These are phyloP conservation scores for Heterobasidion parviporum DNA, from an alignment of 1,284 basidiomycete genomes.

Conservation along the genomic window DNA sequence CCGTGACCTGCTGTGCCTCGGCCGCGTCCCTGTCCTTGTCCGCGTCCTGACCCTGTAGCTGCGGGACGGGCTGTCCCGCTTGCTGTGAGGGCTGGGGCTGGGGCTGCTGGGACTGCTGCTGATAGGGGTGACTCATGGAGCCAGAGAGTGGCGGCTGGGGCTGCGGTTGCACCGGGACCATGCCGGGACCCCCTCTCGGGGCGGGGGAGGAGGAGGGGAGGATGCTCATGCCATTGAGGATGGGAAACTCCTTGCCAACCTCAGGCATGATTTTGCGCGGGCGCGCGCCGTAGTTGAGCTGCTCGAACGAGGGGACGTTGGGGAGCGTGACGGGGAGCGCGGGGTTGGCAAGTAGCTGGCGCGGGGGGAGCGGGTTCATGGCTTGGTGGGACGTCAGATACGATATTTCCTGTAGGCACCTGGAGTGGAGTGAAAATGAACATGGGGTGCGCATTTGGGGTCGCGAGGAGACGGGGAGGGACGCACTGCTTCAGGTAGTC, in stretches of 20 bases:
- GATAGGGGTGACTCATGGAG: slow-evolving; percentile 15
- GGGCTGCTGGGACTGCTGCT: slow-evolving; percentile 25
- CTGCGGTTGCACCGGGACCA: slow-evolving; percentile 23
- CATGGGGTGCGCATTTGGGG: too few relatives aligned
- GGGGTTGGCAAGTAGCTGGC: slow-evolving; percentile 63
- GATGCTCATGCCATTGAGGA: slow-evolving; percentile 52
- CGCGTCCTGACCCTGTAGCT: slow-evolving; percentile 26
- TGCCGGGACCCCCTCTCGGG: slow-evolving; percentile 25
- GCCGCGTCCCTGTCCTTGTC: slow-evolving; percentile 33
- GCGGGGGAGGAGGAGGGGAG: slow-evolving; percentile 30
- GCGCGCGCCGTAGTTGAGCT: slow-evolving; percentile 64
- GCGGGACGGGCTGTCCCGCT: slow-evolving; percentile 18
- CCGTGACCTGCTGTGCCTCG: slow-evolving; percentile 57
- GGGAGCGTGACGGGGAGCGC: slow-evolving; percentile 57
- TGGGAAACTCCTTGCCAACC: slow-evolving; percentile 59
- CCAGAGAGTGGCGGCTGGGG: slow-evolving; percentile 2
- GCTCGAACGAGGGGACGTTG: slow-evolving; percentile 65
- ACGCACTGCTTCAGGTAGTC: slow-evolving; percentile 96
- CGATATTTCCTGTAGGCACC: slow-evolving; percentile 95
- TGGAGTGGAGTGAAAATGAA: slow-evolving; percentile 21
- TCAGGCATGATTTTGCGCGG: slow-evolving; percentile 76
- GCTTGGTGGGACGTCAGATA: slow-evolving; percentile 96
- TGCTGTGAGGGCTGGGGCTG: slow-evolving; percentile 25
- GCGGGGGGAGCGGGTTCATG: slow-evolving; percentile 91
- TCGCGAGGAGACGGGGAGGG: background rate